phyloP scores from a whole-genome alignment of 2,329 filamentous ascomycete genomes.

The Arthrobotrys conoides region DNA sequence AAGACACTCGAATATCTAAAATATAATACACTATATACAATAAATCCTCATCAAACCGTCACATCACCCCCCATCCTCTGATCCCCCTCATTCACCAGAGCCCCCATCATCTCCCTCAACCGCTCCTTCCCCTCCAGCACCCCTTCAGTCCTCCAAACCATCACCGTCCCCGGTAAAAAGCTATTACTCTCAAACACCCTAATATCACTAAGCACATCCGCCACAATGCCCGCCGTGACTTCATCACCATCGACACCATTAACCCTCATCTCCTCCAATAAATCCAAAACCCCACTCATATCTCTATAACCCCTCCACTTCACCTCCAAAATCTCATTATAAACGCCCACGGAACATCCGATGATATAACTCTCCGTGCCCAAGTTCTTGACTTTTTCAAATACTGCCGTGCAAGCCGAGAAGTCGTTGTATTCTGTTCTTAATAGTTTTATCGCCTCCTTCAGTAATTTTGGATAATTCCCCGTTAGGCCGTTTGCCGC shows the following conservation, averaged over 20 bases:
- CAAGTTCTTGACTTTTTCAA: constrained; percentile 62
- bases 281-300: constrained; percentile 61
- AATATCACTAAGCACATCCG: constrained; percentile 57
- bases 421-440: constrained; percentile 61
- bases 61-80: constrained; percentile 23
- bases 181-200: constrained; percentile 53
- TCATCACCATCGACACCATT: constrained; percentile 63
- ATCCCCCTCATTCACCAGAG: constrained; percentile 42
- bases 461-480: constrained; percentile 62
- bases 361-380: constrained; percentile 64
- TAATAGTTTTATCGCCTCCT: constrained; percentile 61
- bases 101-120: constrained; percentile 44
- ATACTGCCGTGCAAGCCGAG: constrained; percentile 61
- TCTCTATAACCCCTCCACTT: constrained; percentile 64
- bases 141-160: constrained; percentile 58
- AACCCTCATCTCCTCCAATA: constrained; percentile 64
- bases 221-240: constrained; percentile 60
- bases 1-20: not conserved
- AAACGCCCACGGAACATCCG: constrained; percentile 62
- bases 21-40: constrained; percentile 1
- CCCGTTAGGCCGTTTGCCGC: not conserved
- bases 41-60: not conserved
- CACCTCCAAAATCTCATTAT: constrained; percentile 62
- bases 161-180: constrained; percentile 50
- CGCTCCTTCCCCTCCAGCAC: constrained; percentile 51